Percentiles rank a stretch among this genome's conserved stretches.
phyloP scores from a whole-genome alignment of 2,329 filamentous ascomycete species.

The Arthrobotrys pseudoclavata region DNA sequence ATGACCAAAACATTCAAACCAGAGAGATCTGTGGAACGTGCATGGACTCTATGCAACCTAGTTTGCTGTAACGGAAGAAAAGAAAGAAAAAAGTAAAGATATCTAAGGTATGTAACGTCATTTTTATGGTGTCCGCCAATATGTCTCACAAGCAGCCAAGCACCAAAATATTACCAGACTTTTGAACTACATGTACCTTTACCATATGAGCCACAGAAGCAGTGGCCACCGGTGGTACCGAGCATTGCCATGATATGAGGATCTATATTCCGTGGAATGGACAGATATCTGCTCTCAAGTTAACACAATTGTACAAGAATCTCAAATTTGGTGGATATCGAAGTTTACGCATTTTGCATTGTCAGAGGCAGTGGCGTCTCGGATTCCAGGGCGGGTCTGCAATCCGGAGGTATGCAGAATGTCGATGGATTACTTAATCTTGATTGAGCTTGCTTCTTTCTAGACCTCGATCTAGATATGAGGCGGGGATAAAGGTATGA shows the following conservation, averaged over 20 bases:
- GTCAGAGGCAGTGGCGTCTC: constrained; percentile 15
- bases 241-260: constrained; percentile 30
- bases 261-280: constrained; percentile 40
- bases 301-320: constrained; percentile 24
- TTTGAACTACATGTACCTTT: not conserved
- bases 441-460: constrained; percentile 6
- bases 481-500: constrained; percentile 29
- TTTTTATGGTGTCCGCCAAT: constrained; percentile 23
- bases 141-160: constrained; percentile 14
- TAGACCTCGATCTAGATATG: not conserved
- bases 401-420: constrained; percentile 40
- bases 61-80: not conserved
- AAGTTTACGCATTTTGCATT: not conserved
- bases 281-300: constrained; percentile 6
- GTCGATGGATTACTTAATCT: constrained; percentile 13
- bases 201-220: constrained; percentile 24
- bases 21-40: constrained; percentile 36
- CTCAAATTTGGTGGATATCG: constrained; percentile 1
- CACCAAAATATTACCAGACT: constrained; percentile 1
- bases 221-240: constrained; percentile 21
- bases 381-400: constrained; percentile 25
- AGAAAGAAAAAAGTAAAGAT: constrained; percentile 10
- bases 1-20: not conserved
- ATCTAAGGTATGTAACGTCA: constrained; percentile 43
- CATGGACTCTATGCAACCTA: constrained; percentile 15